phyloP scores from a whole-genome alignment of 163 green algal genomes.

The Volvox carteri region DNA sequence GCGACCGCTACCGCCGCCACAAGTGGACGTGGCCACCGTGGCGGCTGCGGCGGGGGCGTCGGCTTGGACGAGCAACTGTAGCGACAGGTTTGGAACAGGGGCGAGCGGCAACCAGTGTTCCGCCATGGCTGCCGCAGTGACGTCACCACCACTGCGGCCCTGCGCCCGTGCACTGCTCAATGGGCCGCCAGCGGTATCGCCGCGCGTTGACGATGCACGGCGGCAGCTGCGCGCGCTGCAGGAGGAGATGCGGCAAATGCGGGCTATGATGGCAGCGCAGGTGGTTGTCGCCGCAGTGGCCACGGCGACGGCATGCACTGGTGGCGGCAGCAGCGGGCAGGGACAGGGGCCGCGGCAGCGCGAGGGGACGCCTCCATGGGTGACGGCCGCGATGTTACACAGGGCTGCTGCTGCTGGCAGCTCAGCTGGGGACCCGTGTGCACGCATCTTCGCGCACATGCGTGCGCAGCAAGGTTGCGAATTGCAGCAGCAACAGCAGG shows the following conservation, averaged over 20 bases:
- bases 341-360: background rate
- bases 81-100: too few relatives aligned
- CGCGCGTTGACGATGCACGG: background rate
- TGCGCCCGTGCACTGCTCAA: background rate
- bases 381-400: background rate
- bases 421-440: background rate
- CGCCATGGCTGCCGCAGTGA: too few relatives aligned
- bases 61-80: too few relatives aligned
- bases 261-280: constrained; percentile 3
- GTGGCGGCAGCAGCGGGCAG: background rate
- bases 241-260: constrained; percentile 29
- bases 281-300: background rate
- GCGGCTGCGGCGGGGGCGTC: background rate
- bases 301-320: background rate
- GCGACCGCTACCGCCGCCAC: constrained; percentile 18
- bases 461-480: background rate
- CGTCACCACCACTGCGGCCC: background rate
- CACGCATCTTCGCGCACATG: background rate
- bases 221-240: constrained; percentile 39
- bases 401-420: background rate
- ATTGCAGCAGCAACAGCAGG: background rate
- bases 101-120: too few relatives aligned
- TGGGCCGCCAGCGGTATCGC: background rate
- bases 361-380: background rate
- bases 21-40: background rate